Conservation (phyloP, 805 yeast genomes). For the Yamadazyma ubonensis region DNA sequence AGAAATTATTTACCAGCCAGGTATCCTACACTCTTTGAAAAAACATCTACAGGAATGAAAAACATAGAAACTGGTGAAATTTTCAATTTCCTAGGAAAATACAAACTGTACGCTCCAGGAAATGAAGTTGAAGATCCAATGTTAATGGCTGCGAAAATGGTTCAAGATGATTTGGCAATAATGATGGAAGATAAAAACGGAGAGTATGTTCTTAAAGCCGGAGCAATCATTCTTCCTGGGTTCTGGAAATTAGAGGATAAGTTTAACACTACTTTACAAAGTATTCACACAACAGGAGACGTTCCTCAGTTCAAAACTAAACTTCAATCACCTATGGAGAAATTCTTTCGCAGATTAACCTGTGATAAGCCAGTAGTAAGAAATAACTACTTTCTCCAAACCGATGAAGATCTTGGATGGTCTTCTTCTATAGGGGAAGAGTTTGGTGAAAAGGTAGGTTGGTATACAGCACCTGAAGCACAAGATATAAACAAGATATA, state of each 20-base stretch:
- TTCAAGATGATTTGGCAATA: slow-evolving; percentile 68
- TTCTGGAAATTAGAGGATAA: slow-evolving; percentile 70
- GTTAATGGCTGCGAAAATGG: slow-evolving; percentile 53
- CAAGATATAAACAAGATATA: slow-evolving; percentile 44
- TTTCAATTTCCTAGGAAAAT: slow-evolving; percentile 28
- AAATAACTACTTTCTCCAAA: slow-evolving; percentile 64
- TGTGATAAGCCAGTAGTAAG: slow-evolving; percentile 65
- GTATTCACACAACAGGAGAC: slow-evolving; percentile 64
- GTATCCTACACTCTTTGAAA: slow-evolving; percentile 54
- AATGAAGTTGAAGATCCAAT: slow-evolving; percentile 46
- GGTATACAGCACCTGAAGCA: slow-evolving; percentile 62
- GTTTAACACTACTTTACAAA: slow-evolving; percentile 50
- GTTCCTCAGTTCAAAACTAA: slow-evolving; percentile 65
- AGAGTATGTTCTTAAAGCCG: slow-evolving; percentile 55
- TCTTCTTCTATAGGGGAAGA: slow-evolving; percentile 63
- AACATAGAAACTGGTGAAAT: slow-evolving; percentile 55
- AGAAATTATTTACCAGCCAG: slow-evolving; percentile 53
- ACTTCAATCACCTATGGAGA: slow-evolving; percentile 62
- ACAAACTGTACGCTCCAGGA: slow-evolving; percentile 28
- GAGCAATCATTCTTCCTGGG: slow-evolving; percentile 64
- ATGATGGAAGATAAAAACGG: slow-evolving; percentile 63
- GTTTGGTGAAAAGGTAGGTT: slow-evolving; percentile 50
- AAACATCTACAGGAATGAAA: slow-evolving; percentile 46
- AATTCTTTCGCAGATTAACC: slow-evolving; percentile 56
- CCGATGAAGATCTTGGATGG: slow-evolving; percentile 64